Evolutionary conservation across 2,329 filamentous ascomycete genomes (phyloP).

Genomic region (Colletotrichum australisinense): DNA sequence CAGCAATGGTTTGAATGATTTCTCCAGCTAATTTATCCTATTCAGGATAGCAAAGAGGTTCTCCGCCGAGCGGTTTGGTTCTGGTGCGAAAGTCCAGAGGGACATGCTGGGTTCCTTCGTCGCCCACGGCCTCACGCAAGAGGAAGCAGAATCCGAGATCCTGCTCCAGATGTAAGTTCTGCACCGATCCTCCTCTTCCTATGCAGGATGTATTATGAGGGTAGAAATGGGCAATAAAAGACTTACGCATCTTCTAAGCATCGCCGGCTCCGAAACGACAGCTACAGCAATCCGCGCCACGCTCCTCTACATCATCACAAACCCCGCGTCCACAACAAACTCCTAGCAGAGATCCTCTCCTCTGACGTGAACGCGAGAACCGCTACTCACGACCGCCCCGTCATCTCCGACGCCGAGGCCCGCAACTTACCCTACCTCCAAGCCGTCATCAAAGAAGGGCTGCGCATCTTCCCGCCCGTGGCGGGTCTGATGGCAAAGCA

Average conservation of each 20-base stretch:
- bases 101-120: conserved; percentile 64
- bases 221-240: not conserved
- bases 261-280: conserved; percentile 69
- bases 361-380: not conserved
- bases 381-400: conserved; percentile 37
- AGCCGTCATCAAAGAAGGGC: conserved; percentile 62
- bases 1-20: conserved; percentile 40
- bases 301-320: conserved; percentile 63
- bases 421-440: conserved; percentile 55
- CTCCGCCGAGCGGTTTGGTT: conserved; percentile 57
- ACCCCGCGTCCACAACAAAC: conserved; percentile 54
- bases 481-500: conserved; percentile 48
- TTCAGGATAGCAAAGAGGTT: conserved; percentile 56
- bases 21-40: conserved; percentile 40
- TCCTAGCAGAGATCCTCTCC: conserved; percentile 57
- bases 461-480: conserved; percentile 51
- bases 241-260: conserved; percentile 39
- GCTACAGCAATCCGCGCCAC: conserved; percentile 65
- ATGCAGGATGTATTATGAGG: not conserved
- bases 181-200: not conserved
- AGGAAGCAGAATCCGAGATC: conserved; percentile 57
- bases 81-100: conserved; percentile 52
- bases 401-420: conserved; percentile 47
- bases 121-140: conserved; percentile 49
- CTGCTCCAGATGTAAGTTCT: conserved; percentile 48